A percentile compares a stretch with the other conserved stretches of the same genome.
phyloP scores from a whole-genome alignment of 1,284 basidiomycete genomes.

The Boletus putidus region DNA sequence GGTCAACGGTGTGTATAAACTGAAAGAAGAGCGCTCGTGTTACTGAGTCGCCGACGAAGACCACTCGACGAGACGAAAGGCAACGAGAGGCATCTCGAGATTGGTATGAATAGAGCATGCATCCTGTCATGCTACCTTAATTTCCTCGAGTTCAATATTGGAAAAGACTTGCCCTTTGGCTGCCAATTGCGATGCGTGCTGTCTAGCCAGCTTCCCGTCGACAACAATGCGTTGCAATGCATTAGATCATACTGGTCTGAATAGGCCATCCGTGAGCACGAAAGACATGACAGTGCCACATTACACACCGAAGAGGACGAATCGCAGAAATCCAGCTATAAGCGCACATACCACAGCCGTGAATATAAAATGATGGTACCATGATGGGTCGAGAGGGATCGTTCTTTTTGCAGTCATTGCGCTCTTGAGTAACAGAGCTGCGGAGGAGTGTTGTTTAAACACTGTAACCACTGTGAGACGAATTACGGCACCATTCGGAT shows the following conservation, averaged over 20 bases:
- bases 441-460: neutral
- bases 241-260: conserved; percentile 70
- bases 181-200: conserved; percentile 71
- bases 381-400: conserved; percentile 49
- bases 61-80: conserved; percentile 52
- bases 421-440: neutral
- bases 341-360: conserved; percentile 42
- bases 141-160: neutral
- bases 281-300: neutral
- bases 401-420: conserved; percentile 30
- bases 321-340: conserved; percentile 47
- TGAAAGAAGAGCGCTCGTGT: conserved; percentile 80
- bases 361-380: conserved; percentile 54
- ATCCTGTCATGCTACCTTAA: conserved; percentile 49
- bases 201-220: conserved; percentile 80
- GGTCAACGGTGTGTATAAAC: conserved; percentile 60
- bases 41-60: conserved; percentile 87
- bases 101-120: conserved; percentile 69
- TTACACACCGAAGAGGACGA: conserved; percentile 51
- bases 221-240: conserved; percentile 71
- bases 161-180: conserved; percentile 63
- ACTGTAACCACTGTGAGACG: neutral
- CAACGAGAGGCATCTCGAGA: conserved; percentile 55
- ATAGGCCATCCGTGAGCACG: neutral
- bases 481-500: neutral